phyloP scores from a whole-genome alignment of 2,329 filamentous ascomycete genomes.

The Neonectria neomacrospora region DNA sequence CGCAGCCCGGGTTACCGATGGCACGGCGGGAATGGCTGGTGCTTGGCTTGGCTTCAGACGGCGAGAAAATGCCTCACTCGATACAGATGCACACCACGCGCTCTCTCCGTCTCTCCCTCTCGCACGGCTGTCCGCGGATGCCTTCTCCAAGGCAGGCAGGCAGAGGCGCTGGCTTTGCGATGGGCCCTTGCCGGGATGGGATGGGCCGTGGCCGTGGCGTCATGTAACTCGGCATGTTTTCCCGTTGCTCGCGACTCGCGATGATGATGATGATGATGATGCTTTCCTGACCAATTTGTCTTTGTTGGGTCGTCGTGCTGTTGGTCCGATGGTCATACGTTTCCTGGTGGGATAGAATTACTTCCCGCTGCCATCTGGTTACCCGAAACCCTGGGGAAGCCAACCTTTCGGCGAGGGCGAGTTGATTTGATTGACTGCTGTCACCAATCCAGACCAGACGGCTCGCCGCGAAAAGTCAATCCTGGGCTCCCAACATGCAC shows the following conservation, averaged over 20 bases:
- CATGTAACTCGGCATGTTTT: constrained; percentile 33
- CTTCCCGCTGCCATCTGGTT: constrained; percentile 9
- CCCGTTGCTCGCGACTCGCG: constrained; percentile 27
- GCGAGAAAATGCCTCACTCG: constrained; percentile 30
- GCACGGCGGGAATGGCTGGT: no score
- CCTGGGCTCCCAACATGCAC: not conserved
- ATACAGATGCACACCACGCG: not conserved
- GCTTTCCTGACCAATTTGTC: no score
- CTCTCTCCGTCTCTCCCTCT: no score
- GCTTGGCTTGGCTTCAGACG: constrained; percentile 12
- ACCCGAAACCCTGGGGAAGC: constrained; percentile 20
- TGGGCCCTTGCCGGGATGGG: not conserved
- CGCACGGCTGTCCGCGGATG: constrained; percentile 18
- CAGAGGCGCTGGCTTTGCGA: constrained; percentile 19
- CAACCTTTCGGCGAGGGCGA: constrained; percentile 3
- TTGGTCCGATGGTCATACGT: no score
- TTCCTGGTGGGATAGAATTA: not conserved
- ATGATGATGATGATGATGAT: constrained; percentile 7
- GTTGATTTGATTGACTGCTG: not conserved
- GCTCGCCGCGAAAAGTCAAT: constrained; percentile 23
- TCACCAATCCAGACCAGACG: constrained; percentile 3
- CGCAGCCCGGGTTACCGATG: constrained; percentile 5
- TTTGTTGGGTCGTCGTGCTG: no score
- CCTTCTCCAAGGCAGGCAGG: constrained; percentile 13
- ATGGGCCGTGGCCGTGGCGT: constrained; percentile 30